A percentile compares a stretch with the other conserved stretches of the same genome.
phyloP scores from a whole-genome alignment of 257 asterid species.

The Solanum gandarillasii region DNA sequence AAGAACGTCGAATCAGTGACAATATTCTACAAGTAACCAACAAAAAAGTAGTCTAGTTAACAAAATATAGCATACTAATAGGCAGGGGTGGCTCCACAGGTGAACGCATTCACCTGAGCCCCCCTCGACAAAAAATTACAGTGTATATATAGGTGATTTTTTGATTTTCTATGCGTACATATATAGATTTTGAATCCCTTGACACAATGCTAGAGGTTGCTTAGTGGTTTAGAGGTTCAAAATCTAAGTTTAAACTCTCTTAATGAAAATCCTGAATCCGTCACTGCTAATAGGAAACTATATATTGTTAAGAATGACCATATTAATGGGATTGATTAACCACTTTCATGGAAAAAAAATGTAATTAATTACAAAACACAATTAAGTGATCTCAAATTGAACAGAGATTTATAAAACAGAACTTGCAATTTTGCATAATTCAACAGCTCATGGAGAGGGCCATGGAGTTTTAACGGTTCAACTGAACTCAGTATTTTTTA shows the following conservation, averaged over 20 bases:
- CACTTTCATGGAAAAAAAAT: not conserved
- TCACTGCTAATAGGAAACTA: not conserved
- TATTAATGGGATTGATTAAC: not conserved
- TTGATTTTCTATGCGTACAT: too few relatives aligned
- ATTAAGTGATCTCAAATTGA: not conserved
- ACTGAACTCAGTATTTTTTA: not conserved
- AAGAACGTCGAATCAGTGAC: not conserved
- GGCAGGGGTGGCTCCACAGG: not conserved
- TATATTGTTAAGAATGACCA: not conserved
- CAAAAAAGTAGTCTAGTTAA: not conserved
- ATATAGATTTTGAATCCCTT: not conserved
- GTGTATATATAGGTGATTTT: not conserved
- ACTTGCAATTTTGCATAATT: not conserved
- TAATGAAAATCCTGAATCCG: too few relatives aligned
- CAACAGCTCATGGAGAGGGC: not conserved
- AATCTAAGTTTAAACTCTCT: rapidly evolving
- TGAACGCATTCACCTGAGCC: not conserved
- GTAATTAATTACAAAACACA: not conserved
- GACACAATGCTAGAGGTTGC: not conserved
- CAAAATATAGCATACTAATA: not conserved
- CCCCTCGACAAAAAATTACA: not conserved
- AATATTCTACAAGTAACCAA: not conserved
- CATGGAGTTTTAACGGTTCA: not conserved
- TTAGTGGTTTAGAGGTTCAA: not conserved
- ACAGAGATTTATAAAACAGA: not conserved